phyloP scores from a whole-genome alignment of 805 yeast species.

The Barnettozyma salicaria region DNA sequence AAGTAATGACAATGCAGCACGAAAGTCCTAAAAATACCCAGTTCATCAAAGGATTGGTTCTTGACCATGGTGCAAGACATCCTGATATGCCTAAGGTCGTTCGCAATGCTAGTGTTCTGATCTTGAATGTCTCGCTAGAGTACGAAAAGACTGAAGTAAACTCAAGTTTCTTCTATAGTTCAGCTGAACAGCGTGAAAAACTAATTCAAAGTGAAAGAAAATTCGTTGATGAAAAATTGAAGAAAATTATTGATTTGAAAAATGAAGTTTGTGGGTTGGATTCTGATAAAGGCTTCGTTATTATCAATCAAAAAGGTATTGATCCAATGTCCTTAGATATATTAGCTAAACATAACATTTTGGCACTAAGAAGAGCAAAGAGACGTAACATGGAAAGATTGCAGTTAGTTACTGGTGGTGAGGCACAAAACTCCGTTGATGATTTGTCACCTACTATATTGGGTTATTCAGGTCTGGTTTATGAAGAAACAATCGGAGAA shows the following conservation, averaged over 20 bases:
- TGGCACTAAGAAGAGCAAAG: conserved; percentile 96
- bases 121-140: conserved; percentile 88
- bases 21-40: conserved; percentile 78
- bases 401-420: conserved; percentile 94
- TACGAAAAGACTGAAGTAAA: conserved; percentile 98
- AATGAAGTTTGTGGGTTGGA: conserved; percentile 82
- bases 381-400: conserved; percentile 98
- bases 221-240: conserved; percentile 90
- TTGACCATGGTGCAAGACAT: conserved; percentile 98
- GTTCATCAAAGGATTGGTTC: conserved; percentile 81
- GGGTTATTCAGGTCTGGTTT: conserved; percentile 86
- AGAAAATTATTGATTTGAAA: conserved; percentile 87
- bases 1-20: conserved; percentile 97
- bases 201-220: conserved; percentile 88
- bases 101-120: conserved; percentile 77
- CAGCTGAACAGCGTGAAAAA: conserved; percentile 94
- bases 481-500: conserved; percentile 92
- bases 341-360: conserved; percentile 84
- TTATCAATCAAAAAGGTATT: conserved; percentile 96
- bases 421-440: conserved; percentile 95
- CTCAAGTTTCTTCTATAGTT: conserved; percentile 88
- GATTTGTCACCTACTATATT: conserved; percentile 73
- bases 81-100: conserved; percentile 96
- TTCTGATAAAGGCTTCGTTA: conserved; percentile 74
- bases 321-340: conserved; percentile 97